Evolutionary conservation across 2,329 filamentous ascomycete species (phyloP).

Genomic region (Cryphonectria radicalis): DNA sequence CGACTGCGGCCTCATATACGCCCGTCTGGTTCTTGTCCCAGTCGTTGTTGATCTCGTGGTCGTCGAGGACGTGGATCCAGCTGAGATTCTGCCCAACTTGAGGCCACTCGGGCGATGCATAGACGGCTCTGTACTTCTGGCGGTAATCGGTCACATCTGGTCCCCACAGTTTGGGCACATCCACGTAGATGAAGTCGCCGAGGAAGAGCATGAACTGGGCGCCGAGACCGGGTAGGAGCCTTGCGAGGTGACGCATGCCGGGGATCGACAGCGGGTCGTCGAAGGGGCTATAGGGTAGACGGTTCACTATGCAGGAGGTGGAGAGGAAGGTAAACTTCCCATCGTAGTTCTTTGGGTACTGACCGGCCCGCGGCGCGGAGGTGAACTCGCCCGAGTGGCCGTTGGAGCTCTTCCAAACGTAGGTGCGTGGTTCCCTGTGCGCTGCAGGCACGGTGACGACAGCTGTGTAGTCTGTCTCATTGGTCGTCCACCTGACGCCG

Average conservation of each 20-base stretch:
- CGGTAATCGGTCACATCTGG: conserved; percentile 76
- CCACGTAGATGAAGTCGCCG: conserved; percentile 88
- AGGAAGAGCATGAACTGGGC: conserved; percentile 83
- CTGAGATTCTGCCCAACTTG: conserved; percentile 77
- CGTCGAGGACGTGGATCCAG: conserved; percentile 96
- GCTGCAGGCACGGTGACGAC: conserved; percentile 67
- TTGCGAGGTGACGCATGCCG: conserved; percentile 76
- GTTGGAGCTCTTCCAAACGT: conserved; percentile 85
- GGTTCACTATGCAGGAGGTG: conserved; percentile 89
- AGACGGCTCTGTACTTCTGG: conserved; percentile 92
- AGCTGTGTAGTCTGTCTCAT: conserved; percentile 82
- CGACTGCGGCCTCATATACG: conserved; percentile 77
- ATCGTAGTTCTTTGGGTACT: conserved; percentile 60
- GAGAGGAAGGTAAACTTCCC: conserved; percentile 88
- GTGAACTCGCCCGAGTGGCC: conserved; percentile 83
- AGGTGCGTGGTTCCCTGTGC: conserved; percentile 71
- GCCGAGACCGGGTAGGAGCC: conserved; percentile 71
- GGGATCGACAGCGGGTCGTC: conserved; percentile 81
- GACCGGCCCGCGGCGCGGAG: conserved; percentile 73
- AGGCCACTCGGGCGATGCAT: conserved; percentile 90
- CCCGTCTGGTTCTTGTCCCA: conserved; percentile 84
- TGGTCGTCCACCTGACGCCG: conserved; percentile 66
- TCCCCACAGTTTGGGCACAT: conserved; percentile 83
- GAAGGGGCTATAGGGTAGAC: conserved; percentile 86
- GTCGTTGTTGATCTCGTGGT: conserved; percentile 96